These are phyloP conservation scores for Sphagnum magellanicum DNA, from an alignment of 228 moss, liverwort and hornwort genomes.

Conservation along the genomic window DNA sequence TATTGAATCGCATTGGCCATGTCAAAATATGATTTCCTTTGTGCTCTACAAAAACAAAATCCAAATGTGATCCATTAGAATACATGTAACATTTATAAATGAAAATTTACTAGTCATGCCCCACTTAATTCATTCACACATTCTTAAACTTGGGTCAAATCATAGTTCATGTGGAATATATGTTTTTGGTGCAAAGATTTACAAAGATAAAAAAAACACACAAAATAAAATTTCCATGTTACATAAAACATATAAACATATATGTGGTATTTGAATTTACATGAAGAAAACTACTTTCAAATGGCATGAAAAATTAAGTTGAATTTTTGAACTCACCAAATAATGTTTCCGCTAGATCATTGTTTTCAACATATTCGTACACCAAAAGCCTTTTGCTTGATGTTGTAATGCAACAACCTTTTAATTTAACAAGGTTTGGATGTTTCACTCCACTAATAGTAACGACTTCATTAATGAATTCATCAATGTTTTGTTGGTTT, in stretches of 20 bases:
- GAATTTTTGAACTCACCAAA: constrained; percentile 8
- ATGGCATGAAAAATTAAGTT: not conserved
- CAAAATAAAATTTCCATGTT: not conserved
- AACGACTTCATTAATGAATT: constrained; percentile 28
- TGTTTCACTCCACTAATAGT: constrained; percentile 31
- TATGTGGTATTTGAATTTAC: too few relatives aligned
- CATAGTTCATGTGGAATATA: not conserved
- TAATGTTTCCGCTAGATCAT: constrained; percentile 15
- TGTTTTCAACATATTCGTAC: constrained; percentile 27
- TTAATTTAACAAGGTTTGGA: constrained; percentile 33
- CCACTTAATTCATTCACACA: not conserved
- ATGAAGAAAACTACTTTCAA: not conserved
- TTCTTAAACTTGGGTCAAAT: not conserved
- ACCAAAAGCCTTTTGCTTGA: constrained; percentile 21
- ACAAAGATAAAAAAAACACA: not conserved
- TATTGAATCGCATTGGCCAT: constrained; percentile 2
- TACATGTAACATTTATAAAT: not conserved
- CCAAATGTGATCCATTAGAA: not conserved
- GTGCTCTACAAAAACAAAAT: not conserved
- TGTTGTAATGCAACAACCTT: constrained; percentile 26
- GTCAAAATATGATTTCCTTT: not conserved
- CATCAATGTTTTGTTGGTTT: constrained; percentile 14
- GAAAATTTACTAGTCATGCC: not conserved
- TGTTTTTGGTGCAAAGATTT: not conserved
- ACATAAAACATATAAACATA: not conserved